Base-by-base conservation (phyloP, 345 rosid species). In the Garcia nutans region DNA sequence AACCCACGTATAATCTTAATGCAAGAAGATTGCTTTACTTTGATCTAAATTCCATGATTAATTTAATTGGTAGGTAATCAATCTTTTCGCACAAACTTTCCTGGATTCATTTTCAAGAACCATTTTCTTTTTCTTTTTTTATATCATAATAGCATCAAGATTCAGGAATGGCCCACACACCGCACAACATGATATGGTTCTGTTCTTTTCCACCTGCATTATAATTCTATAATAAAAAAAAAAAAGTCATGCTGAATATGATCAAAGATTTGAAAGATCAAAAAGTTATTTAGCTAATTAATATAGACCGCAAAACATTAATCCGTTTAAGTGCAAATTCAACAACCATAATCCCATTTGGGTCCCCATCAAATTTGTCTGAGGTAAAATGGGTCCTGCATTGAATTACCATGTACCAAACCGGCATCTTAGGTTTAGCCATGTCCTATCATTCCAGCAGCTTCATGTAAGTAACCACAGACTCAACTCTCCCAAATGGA, bases 11-110 rank as follows among this genome's bases (percentile, higher is more conserved):
- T 70, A 69, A 42, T 20, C 24, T 31, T 49, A 56, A 42, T 75
- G 55, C 55, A 47, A 54, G 13, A 22, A 45, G 66, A 65, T 41
- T 70, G 52, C 49, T 60, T 31, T 66, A 23, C 50, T 62, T 52
- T 19, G 54, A 55, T 64, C 72, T 50, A 70, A 68, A 73, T 72
- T 71, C 31, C 70, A 73, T 67, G 65, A 41, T 73, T 68, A 49
- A 64, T 72, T 57, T 75, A 83, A 77, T 63, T 71, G 73, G 79
- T 63, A n/a, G 68, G 77, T 75, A 23, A 52, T 28, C 3, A 67
- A 24, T 22, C 54, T 56, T 52, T 33, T 15, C 17, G 74, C 56
- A 31, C 84, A 58, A 73, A 75, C 75, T 72, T 75, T 55, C 55
- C 37, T 33, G 78, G 62, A 19, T 15, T 65, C 65, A 54, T 58